phyloP scores from a whole-genome alignment of 805 yeast species.

The Yamadazyma paraphyllophila region DNA sequence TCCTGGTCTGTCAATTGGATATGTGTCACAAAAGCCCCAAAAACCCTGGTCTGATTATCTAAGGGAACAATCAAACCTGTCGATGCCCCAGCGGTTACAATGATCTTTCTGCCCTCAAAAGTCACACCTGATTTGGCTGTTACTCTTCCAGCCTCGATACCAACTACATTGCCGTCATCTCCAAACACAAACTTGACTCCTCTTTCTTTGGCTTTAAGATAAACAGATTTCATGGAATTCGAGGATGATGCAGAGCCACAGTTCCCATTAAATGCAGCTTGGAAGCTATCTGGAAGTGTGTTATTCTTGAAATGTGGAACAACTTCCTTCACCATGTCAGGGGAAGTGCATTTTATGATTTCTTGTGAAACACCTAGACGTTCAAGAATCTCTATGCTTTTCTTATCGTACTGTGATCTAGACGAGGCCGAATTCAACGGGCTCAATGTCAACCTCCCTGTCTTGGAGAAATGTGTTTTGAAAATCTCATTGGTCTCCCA shows the following conservation, averaged over 20 bases:
- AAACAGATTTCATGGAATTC: slow-evolving; percentile 14
- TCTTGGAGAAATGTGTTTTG: slow-evolving; percentile 17
- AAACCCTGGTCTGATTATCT: slow-evolving; percentile 29
- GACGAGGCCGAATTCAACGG: slow-evolving; percentile 10
- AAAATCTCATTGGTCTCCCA: slow-evolving; percentile 40
- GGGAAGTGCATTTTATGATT: slow-evolving; percentile 7
- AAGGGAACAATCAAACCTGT: slow-evolving; percentile 31
- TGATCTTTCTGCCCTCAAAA: slow-evolving; percentile 28
- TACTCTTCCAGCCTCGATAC: slow-evolving; percentile 6
- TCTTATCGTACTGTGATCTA: slow-evolving; percentile 13
- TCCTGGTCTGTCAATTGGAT: slow-evolving; percentile 34
- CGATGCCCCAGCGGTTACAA: slow-evolving; percentile 39
- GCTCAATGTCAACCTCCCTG: slow-evolving; percentile 16
- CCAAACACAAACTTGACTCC: slow-evolving; percentile 16
- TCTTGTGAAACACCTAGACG: slow-evolving; percentile 12
- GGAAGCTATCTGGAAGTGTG: slow-evolving; percentile 9
- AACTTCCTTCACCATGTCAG: slow-evolving; percentile 5
- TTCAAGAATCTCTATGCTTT: slow-evolving; percentile 11
- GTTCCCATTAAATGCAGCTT: slow-evolving; percentile 12
- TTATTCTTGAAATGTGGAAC: slow-evolving; percentile 10
- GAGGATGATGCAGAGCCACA: slow-evolving; percentile 17
- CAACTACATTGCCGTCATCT: slow-evolving; percentile 13
- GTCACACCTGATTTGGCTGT: slow-evolving; percentile 19
- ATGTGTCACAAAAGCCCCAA: slow-evolving; percentile 37
- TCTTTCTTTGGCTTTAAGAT: slow-evolving; percentile 3